Evolutionary conservation across 1,284 basidiomycete genomes (phyloP).

Genomic region (Papiliotrema nemorosa): DNA sequence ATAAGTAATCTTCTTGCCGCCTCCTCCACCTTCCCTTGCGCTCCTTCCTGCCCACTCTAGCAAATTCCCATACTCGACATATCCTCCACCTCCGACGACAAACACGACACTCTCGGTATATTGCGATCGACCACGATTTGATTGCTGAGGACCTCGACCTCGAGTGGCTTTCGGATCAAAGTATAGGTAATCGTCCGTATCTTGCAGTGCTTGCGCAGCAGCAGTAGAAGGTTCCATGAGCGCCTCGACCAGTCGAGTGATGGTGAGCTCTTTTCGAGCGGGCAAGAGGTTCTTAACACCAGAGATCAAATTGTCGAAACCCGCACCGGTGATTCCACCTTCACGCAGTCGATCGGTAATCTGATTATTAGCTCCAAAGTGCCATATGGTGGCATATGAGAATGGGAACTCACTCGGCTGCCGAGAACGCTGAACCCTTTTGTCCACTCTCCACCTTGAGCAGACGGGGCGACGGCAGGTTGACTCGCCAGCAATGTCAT

Average conservation of each 20-base stretch:
- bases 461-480: slow-evolving; percentile 57
- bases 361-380: slow-evolving; percentile 8
- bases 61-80: slow-evolving; percentile 96
- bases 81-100: slow-evolving; percentile 92
- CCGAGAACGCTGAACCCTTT: slow-evolving; percentile 88
- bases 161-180: slow-evolving; percentile 81
- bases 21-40: slow-evolving; percentile 41
- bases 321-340: slow-evolving; percentile 63
- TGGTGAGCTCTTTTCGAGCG: slow-evolving; percentile 85
- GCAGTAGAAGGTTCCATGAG: slow-evolving; percentile 94
- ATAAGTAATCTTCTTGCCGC: slow-evolving; percentile 81
- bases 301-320: slow-evolving; percentile 87
- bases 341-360: slow-evolving; percentile 91
- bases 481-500: slow-evolving; percentile 83
- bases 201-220: slow-evolving; percentile 85
- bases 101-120: slow-evolving; percentile 90
- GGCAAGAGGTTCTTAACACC: slow-evolving; percentile 99
- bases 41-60: slow-evolving; percentile 80
- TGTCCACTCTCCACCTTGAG: slow-evolving; percentile 57
- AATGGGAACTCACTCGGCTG: slow-evolving; percentile 64
- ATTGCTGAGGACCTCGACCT: slow-evolving; percentile 54
- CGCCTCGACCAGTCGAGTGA: slow-evolving; percentile 89
- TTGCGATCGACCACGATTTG: slow-evolving; percentile 52
- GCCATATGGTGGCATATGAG: not conserved
- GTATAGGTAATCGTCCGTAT: slow-evolving; percentile 94